These are phyloP conservation scores for Flaveria brownii DNA, from an alignment of 129 eudicot species.

Conservation along the genomic window DNA sequence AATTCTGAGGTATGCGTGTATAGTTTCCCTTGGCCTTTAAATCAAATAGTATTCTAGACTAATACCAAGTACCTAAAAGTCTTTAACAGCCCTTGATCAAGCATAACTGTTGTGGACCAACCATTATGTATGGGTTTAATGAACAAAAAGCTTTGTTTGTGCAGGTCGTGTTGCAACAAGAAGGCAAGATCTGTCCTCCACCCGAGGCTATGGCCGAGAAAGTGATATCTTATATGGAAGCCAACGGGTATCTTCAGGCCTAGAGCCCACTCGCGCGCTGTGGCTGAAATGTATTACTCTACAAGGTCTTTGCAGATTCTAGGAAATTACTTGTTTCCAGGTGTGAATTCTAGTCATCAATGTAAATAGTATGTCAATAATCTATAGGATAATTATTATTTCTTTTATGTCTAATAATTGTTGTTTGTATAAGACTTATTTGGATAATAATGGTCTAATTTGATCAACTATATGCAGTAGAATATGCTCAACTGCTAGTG, in stretches of 20 bases:
- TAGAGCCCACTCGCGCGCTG: conserved; percentile 13
- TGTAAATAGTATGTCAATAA: conserved; percentile 15
- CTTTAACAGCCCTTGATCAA: background rate
- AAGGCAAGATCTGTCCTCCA: conserved; percentile 47
- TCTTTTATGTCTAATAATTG: background rate
- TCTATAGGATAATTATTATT: background rate
- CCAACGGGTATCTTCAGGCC: conserved; percentile 71
- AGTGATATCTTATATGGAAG: conserved; percentile 71
- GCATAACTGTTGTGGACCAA: background rate
- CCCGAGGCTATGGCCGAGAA: conserved; percentile 66
- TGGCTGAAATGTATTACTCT: background rate
- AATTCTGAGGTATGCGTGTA: conserved; percentile 66
- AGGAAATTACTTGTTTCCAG: conserved; percentile 49
- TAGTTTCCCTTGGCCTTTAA: background rate
- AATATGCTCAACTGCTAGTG: background rate
- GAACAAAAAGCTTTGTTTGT: conserved; percentile 2
- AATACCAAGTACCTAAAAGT: background rate
- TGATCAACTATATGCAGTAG: background rate
- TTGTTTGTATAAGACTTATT: conserved; percentile 4
- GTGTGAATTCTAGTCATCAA: background rate
- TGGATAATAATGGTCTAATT: background rate
- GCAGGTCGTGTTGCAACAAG: conserved; percentile 76
- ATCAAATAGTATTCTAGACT: no score
- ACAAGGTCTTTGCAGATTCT: conserved; percentile 7
- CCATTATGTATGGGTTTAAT: background rate